phyloP scores from a whole-genome alignment of 75 land plant species.

The Pseudotsuga menziesii region DNA sequence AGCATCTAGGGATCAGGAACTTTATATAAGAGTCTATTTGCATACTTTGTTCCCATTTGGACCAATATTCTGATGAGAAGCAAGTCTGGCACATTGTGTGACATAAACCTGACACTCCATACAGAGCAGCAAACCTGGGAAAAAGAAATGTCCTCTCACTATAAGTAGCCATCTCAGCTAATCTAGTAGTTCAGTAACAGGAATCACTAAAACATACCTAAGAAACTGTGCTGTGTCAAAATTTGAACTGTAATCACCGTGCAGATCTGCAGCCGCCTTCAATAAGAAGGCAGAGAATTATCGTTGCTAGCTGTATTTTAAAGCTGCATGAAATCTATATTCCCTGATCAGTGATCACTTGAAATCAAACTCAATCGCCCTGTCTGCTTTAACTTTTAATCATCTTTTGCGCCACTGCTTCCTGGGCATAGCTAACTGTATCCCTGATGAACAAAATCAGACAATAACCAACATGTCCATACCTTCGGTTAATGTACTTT shows the following conservation, averaged over 20 bases:
- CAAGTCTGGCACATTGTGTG: too few species aligned
- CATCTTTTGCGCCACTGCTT: neutral
- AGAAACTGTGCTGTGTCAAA: neutral
- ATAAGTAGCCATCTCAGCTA: neutral
- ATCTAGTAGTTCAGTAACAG: neutral
- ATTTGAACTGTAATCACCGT: neutral
- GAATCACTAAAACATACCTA: neutral
- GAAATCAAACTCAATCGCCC: constrained; percentile 2
- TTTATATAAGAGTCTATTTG: too few species aligned
- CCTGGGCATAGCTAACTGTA: constrained; percentile 5
- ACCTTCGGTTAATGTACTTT: neutral
- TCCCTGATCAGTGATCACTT: neutral
- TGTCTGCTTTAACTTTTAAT: neutral
- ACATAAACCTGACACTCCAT: neutral
- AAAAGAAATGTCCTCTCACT: constrained; percentile 4
- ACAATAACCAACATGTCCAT: neutral
- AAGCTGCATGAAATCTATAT: neutral
- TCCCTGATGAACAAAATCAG: neutral
- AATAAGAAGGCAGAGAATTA: neutral
- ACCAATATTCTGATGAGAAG: too few species aligned
- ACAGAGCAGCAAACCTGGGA: neutral
- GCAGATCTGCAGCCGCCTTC: neutral
- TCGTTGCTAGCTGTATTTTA: neutral
- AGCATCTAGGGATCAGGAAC: too few species aligned
- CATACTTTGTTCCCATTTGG: too few species aligned